phyloP scores from a whole-genome alignment of 2,329 filamentous ascomycete genomes.

The Phaeosphaeriaceae sp. region DNA sequence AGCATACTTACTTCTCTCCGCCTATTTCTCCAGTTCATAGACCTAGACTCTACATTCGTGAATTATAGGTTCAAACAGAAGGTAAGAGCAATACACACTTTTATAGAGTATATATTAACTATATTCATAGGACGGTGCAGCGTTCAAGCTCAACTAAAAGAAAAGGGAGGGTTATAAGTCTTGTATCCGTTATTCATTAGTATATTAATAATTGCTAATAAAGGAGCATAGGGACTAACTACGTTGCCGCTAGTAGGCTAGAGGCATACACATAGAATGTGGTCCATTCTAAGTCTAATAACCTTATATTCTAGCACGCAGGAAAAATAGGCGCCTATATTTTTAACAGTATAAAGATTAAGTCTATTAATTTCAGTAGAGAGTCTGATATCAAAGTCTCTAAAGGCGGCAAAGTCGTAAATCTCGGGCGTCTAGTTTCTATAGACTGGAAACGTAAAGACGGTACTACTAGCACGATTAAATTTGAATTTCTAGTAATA shows the following conservation, averaged over 20 bases:
- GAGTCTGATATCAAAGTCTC: neutral
- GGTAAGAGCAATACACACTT: constrained; percentile 3
- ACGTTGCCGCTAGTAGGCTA: constrained; percentile 24
- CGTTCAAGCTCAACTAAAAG: constrained; percentile 19
- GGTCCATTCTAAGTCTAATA: constrained; percentile 36
- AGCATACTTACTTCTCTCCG: constrained; percentile 23
- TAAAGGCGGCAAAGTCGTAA: constrained; percentile 1
- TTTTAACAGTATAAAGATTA: constrained; percentile 17
- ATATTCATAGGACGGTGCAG: constrained; percentile 11
- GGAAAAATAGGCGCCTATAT: constrained; percentile 27
- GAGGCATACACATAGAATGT: constrained; percentile 36
- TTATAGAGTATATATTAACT: neutral
- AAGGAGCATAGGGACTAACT: constrained; percentile 27
- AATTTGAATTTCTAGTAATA: constrained; percentile 59
- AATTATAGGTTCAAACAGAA: constrained; percentile 19
- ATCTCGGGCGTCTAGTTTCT: constrained; percentile 8
- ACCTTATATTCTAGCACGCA: constrained; percentile 38
- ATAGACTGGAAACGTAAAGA: constrained; percentile 12
- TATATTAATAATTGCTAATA: neutral
- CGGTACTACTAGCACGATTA: constrained; percentile 47
- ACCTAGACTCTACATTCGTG: constrained; percentile 18
- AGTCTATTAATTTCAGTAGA: constrained; percentile 11
- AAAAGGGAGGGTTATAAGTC: constrained; percentile 11
- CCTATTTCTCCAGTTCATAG: constrained; percentile 18
- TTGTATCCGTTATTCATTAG: constrained; percentile 5